Evolutionary conservation across 129 eudicot species (phyloP), one percentile per base, ranked within the genome.

Genomic region (Centaurea solstitialis): DNA sequence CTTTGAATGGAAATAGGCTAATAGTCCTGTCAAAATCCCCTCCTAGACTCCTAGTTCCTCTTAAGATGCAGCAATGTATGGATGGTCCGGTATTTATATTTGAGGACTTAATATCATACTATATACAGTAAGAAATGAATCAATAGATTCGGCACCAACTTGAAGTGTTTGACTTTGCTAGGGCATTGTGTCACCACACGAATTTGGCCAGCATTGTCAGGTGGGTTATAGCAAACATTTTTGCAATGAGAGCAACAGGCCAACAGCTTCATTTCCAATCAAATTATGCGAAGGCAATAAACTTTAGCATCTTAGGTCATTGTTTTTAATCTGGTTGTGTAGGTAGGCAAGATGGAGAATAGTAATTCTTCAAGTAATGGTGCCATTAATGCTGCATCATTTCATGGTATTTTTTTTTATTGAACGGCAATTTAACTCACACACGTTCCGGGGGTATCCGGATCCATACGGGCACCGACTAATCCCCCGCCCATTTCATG

Each of bases 311-410:
- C 9, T 57, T 5, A 57, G 65, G 65, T 57, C 22, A 17, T n/a
- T 57, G 22, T 53, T 57, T n/a, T 57, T 57, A 57, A 5, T 57
- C 22, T 57, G 22, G 65, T 57, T 57, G n/a, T 9, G 9, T n/a
- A 57, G 22, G 11, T 59, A 30, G 79, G 33, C 33, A 75, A 59
- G 22, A 75, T 75, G 18, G 23, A 75, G 30, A 75, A 57, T 33
- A 9, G 30, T 59, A n/a, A 10, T 75, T 75, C 39, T 39, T 57
- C 4, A 35, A n/a, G 50, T 57, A 57, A 30, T 35, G 22, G 61
- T 76, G 79, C 64, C 26, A 11, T 33, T 61, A 76, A 61, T 76
- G 59, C 24, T 20, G 68, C 68, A n/a, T n/a, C n/a, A n/a, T n/a
- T n/a, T n/a, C n/a, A n/a, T n/a, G n/a, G n/a, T n/a, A n/a, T n/a